Evolutionary conservation across 2,329 filamentous ascomycete genomes (phyloP), one percentile per base, ranked within the genome.

Genomic region (Neonectria magnoliae): DNA sequence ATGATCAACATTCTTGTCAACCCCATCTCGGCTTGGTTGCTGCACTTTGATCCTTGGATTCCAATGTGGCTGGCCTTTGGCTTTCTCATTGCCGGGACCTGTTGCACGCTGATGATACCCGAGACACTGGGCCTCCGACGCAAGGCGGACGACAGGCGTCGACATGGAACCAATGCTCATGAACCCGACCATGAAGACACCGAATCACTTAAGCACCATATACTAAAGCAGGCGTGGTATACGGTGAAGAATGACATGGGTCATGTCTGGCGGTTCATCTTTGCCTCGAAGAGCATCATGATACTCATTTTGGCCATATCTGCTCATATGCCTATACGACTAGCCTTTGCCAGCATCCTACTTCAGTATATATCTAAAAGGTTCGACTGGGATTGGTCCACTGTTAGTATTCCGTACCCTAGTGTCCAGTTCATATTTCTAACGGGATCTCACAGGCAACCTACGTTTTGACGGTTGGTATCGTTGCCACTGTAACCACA

Each of bases 291-390:
- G 63, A 75, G 70, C 14, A 68, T 83, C 25, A 71, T 80, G 52
- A 61, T 80, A 13, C 76, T 85, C 4, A 76, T 83, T 18, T 4
- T 79, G 2, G 77, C 80, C 0, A 74, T 72, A 16, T 71, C 72
- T 0, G 29, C 71, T n/a, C 73, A 62, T n/a, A 67, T 62, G 9
- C 72, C 76, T 1, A 65, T 81, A 16, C 71, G 73, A 1, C 73
- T 81, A 14, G 73, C 76, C 9, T 58, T 80, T 5, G 44, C 76
- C 0, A 73, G 77, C 25, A 78, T 79, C 22, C 63, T 86, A 6
- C 69, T 88, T 2, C 87, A 88, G 69, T 88, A 88, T 69, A 79
- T 84, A 58, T 83, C 82, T 1, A 83, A 82, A 52, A 80, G 85
- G 6, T 88, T 85, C 71, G 56, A 75, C 31, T 83, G 85, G 79